Evolutionary conservation across 495 filamentous ascomycete genomes (phyloP).

Genomic region (Penicillium fimorum): DNA sequence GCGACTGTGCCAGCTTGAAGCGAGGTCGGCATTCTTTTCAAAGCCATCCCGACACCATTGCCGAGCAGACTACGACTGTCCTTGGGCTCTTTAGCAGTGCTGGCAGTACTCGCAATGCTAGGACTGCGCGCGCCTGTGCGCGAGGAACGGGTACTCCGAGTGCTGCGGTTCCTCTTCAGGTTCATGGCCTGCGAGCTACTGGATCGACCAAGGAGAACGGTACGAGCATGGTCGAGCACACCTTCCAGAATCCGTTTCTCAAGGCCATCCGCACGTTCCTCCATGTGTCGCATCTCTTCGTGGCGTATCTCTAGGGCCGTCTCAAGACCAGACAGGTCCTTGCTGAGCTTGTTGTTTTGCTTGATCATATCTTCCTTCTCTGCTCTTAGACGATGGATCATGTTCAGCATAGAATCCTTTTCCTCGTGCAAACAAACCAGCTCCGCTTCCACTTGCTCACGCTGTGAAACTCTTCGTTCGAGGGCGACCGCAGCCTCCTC

Average conservation of each 20-base stretch:
- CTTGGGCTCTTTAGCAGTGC: constrained; percentile 41
- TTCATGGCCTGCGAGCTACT: constrained; percentile 55
- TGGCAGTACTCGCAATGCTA: constrained; percentile 40
- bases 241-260: constrained; percentile 92
- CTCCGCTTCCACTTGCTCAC: constrained; percentile 72
- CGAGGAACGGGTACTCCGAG: constrained; percentile 36
- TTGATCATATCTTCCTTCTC: constrained; percentile 70
- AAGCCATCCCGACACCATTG: constrained; percentile 51
- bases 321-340: constrained; percentile 82
- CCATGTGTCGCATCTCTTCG: constrained; percentile 88
- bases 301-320: constrained; percentile 83
- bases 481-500: constrained; percentile 79
- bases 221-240: constrained; percentile 90
- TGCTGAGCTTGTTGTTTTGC: constrained; percentile 73
- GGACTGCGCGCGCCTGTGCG: constrained; percentile 37
- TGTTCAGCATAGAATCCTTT: constrained; percentile 59
- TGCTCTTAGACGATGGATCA: constrained; percentile 54
- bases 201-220: constrained; percentile 66
- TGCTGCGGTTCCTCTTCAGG: constrained; percentile 65
- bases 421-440: constrained; percentile 64
- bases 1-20: constrained; percentile 48
- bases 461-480: constrained; percentile 74
- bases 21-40: constrained; percentile 46
- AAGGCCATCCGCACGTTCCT: constrained; percentile 77
- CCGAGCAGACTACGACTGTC: constrained; percentile 44